A percentile compares a stretch with the other conserved stretches of the same genome.
These are phyloP conservation scores for Kregervanrija delftensis DNA, from an alignment of 805 yeast species.

Conservation along the genomic window DNA sequence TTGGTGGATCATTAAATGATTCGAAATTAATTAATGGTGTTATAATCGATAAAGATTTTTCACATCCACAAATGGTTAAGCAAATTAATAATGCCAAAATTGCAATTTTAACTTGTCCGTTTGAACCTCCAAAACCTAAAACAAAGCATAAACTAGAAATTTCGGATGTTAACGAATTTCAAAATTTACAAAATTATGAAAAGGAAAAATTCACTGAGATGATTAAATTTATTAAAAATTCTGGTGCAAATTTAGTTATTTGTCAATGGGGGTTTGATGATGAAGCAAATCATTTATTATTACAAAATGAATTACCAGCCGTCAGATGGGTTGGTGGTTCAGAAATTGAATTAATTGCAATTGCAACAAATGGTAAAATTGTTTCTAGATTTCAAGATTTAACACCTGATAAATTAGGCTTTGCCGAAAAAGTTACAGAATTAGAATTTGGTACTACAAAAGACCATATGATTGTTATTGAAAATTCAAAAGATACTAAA, in stretches of 20 bases:
- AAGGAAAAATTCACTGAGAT: conserved; percentile 83
- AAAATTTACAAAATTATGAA: conserved; percentile 85
- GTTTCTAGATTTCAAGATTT: conserved; percentile 97
- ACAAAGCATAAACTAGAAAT: conserved; percentile 96
- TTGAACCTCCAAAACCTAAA: conserved; percentile 99
- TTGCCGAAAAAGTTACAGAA: conserved; percentile 80
- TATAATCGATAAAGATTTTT: conserved; percentile 89
- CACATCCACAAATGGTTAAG: conserved; percentile 98
- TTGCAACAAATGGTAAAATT: conserved; percentile 95
- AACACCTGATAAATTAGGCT: conserved; percentile 72
- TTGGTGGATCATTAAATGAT: conserved; percentile 89
- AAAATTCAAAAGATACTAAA: conserved; percentile 77
- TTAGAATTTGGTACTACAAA: conserved; percentile 93
- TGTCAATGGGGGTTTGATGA: conserved; percentile 99
- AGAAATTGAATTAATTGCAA: conserved; percentile 90
- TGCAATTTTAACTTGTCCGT: conserved; percentile 96
- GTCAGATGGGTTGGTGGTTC: conserved; percentile 99
- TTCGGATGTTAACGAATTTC: conserved; percentile 88
- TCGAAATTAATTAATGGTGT: conserved; percentile 86
- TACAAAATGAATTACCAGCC: conserved; percentile 87
- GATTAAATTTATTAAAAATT: conserved; percentile 76
- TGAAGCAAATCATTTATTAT: conserved; percentile 89
- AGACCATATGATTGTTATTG: conserved; percentile 93
- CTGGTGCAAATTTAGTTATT: conserved; percentile 94
- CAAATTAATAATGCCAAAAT: conserved; percentile 70